phyloP scores from a whole-genome alignment of 2,329 filamentous ascomycete genomes.

The Beauveria sp. region DNA sequence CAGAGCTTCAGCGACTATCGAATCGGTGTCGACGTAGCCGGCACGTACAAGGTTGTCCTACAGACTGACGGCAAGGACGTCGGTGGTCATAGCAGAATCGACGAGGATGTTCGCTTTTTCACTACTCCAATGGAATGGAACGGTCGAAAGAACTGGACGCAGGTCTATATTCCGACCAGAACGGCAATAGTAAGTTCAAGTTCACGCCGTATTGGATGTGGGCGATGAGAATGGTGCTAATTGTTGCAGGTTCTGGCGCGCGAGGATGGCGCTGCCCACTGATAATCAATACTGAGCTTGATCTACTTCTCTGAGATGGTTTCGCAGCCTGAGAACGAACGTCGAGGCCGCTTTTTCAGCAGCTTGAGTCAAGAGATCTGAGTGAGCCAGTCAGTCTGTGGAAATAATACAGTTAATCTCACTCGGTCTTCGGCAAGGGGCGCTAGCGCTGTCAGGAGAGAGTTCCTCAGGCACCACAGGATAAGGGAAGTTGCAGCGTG shows the following conservation, averaged over 20 bases:
- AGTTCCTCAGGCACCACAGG: slow-evolving; percentile 10
- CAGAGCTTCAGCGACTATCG: slow-evolving; percentile 87
- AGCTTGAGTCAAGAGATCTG: not conserved
- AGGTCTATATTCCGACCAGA: slow-evolving; percentile 81
- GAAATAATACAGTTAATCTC: not conserved
- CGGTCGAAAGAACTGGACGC: slow-evolving; percentile 77
- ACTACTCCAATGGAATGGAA: slow-evolving; percentile 92
- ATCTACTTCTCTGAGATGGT: not conserved
- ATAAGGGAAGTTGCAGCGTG: slow-evolving; percentile 1
- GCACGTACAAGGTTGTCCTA: slow-evolving; percentile 81
- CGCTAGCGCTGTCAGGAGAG: not conserved
- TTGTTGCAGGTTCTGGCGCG: slow-evolving; percentile 43
- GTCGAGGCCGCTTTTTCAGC: not conserved
- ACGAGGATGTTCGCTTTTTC: slow-evolving; percentile 79
- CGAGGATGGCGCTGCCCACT: slow-evolving; percentile 24
- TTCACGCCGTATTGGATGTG: not conserved
- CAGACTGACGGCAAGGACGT: slow-evolving; percentile 71
- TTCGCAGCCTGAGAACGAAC: not conserved
- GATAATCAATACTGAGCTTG: not conserved
- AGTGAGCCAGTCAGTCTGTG: not conserved
- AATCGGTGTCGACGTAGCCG: slow-evolving; percentile 75
- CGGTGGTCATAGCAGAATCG: slow-evolving; percentile 72
- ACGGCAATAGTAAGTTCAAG: slow-evolving; percentile 65
- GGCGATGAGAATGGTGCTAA: not conserved
- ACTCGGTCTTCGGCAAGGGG: not conserved